phyloP scores from a whole-genome alignment of 371 early-diverging fungal species.

The Mortierella polycephala region DNA sequence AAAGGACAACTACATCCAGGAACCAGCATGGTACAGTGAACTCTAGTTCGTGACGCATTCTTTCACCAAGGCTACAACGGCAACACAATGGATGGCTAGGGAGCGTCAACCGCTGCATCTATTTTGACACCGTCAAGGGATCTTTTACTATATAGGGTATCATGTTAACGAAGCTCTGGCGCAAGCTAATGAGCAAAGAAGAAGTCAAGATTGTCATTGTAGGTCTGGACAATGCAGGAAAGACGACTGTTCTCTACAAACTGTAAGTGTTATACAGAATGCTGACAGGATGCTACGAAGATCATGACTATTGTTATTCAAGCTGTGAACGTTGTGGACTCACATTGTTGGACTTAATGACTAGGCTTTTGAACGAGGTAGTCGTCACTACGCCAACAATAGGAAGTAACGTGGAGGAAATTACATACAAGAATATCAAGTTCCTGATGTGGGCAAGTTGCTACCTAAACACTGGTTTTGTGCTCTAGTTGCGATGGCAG shows the following conservation, averaged over 20 bases:
- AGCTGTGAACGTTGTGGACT: background rate
- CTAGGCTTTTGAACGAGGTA: slow-evolving; percentile 74
- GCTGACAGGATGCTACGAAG: background rate
- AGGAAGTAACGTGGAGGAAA: slow-evolving; percentile 79
- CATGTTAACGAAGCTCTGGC: slow-evolving; percentile 56
- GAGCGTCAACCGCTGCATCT: too few relatives aligned
- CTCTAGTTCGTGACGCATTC: too few relatives aligned
- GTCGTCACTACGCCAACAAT: slow-evolving; percentile 82
- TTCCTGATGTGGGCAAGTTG: slow-evolving; percentile 79
- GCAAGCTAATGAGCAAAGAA: slow-evolving; percentile 56
- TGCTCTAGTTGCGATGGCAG: background rate
- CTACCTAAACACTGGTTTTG: background rate
- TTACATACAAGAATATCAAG: slow-evolving; percentile 77
- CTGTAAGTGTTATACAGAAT: slow-evolving; percentile 49
- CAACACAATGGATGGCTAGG: too few relatives aligned
- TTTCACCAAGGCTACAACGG: too few relatives aligned
- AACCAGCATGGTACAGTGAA: too few relatives aligned
- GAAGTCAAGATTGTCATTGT: slow-evolving; percentile 71
- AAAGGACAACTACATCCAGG: too few relatives aligned
- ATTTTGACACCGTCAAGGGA: too few relatives aligned
- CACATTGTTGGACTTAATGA: background rate
- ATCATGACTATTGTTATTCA: background rate
- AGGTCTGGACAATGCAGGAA: slow-evolving; percentile 80
- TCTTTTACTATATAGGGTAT: slow-evolving; percentile 39
- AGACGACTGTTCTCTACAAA: slow-evolving; percentile 71